phyloP scores from a whole-genome alignment of 2,329 filamentous ascomycete genomes.

The Coleophoma eucalyptorum region DNA sequence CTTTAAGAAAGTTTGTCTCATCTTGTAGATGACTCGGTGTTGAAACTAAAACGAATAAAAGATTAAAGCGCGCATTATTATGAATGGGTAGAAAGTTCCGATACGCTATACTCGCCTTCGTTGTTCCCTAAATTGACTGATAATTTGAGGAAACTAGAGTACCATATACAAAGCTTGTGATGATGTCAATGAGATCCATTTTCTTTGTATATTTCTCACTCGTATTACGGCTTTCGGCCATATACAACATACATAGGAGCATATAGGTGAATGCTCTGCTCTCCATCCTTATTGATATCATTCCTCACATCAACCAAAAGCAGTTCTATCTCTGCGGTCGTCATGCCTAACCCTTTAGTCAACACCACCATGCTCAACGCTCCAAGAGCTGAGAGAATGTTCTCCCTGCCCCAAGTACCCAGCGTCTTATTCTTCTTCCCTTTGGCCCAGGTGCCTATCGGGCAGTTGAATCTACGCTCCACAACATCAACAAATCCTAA shows the following conservation, averaged over 20 bases:
- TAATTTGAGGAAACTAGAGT: too few relatives aligned
- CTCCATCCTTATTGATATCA: background rate
- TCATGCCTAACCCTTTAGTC: background rate
- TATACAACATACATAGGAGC: conserved; percentile 1
- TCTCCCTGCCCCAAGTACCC: conserved; percentile 17
- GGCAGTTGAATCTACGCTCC: conserved; percentile 34
- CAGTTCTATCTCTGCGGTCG: background rate
- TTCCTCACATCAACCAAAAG: conserved; percentile 1
- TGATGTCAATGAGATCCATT: too few relatives aligned
- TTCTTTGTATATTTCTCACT: background rate
- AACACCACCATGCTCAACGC: conserved; percentile 18
- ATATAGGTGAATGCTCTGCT: background rate
- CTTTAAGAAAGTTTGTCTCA: too few relatives aligned
- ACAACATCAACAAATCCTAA: conserved; percentile 21
- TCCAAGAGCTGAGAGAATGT: background rate
- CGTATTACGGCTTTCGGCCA: background rate
- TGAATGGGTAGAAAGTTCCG: too few relatives aligned
- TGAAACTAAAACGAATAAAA: too few relatives aligned
- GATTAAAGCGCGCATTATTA: too few relatives aligned
- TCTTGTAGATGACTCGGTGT: too few relatives aligned
- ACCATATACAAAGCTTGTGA: too few relatives aligned
- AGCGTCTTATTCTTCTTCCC: conserved; percentile 32
- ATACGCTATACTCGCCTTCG: too few relatives aligned
- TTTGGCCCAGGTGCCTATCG: conserved; percentile 34
- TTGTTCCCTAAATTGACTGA: too few relatives aligned